Evolutionary conservation across 2,329 filamentous ascomycete species (phyloP).

Genomic region (Cordyceps fumosorosea): DNA sequence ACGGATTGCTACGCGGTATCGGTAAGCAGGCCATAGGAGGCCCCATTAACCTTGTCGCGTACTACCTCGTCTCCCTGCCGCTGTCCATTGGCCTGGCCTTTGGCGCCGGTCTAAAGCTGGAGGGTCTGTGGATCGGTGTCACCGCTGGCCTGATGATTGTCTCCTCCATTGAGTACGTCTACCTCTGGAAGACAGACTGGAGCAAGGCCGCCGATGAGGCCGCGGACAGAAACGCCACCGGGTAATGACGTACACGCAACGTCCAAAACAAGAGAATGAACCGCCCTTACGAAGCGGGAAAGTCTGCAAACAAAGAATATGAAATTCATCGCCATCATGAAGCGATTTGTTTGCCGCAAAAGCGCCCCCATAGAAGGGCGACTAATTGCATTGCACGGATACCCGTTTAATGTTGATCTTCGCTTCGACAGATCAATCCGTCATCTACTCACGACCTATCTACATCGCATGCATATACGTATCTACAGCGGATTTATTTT

Average conservation of each 20-base stretch:
- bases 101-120: constrained; percentile 66
- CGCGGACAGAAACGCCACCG: constrained; percentile 42
- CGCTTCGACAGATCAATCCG: background rate
- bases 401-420: background rate
- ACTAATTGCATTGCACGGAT: background rate
- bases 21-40: constrained; percentile 86
- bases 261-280: background rate
- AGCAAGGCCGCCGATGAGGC: constrained; percentile 46
- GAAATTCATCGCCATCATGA: background rate
- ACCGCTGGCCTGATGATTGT: constrained; percentile 62
- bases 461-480: background rate
- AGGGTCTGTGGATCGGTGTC: constrained; percentile 76
- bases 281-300: background rate
- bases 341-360: background rate
- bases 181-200: constrained; percentile 47
- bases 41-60: constrained; percentile 78
- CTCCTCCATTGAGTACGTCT: constrained; percentile 46
- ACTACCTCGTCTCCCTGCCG: constrained; percentile 81
- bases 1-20: constrained; percentile 79
- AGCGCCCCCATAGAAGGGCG: background rate
- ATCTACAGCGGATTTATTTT: background rate
- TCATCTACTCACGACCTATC: background rate
- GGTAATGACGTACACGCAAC: constrained; percentile 22
- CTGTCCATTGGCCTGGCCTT: constrained; percentile 76
- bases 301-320: background rate